Evolutionary conservation across 1,139 yeast species (phyloP), one percentile per base, ranked within the genome.

Genomic region (Pichia sp.): DNA sequence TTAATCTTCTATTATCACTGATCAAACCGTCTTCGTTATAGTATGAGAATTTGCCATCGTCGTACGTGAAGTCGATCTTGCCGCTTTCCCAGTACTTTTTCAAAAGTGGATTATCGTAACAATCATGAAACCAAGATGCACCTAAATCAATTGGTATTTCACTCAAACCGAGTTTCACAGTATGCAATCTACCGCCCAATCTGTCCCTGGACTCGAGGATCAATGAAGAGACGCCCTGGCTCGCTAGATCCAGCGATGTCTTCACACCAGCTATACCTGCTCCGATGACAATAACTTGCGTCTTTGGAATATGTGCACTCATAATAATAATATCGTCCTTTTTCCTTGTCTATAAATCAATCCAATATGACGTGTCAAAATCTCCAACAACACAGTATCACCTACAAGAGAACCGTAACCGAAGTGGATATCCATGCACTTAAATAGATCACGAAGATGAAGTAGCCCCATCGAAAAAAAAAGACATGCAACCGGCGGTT

Each of bases 61-160:
- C 80, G 54, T 73, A 75, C n/a, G n/a, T 24, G 10, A 24, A 24
- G 10, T 60, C 51, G 21, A 70, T 61, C 38, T 64, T 60, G 17
- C 57, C 61, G 35, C 52, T 56, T 15, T 44, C 56, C 53, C 69
- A 70, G 50, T 75, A 77, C 58, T 83, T 86, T 52, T 76, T 73
- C 52, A 82, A 82, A 14, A 85, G 72, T 2, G 76, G 76, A 58
- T 89, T 89, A 41, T 74, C 72, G 44, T 86, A 67, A 6, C 88
- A 77, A 57, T 88, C 96, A 59, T 89, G 96, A 60, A 85, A 84
- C 96, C 96, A 89, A 6, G 91, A 79, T 0, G 95, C 96, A 0
- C 96, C 96, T 22, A 88, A 57, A 63, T 89, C 96, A 56, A 64
- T 46, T 12, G 62, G 60, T 2, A 63, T 44, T 14, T 71, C 73